Conservation (phyloP, 192 early-diverging fungal genomes). For the Coemansia sp. region DNA sequence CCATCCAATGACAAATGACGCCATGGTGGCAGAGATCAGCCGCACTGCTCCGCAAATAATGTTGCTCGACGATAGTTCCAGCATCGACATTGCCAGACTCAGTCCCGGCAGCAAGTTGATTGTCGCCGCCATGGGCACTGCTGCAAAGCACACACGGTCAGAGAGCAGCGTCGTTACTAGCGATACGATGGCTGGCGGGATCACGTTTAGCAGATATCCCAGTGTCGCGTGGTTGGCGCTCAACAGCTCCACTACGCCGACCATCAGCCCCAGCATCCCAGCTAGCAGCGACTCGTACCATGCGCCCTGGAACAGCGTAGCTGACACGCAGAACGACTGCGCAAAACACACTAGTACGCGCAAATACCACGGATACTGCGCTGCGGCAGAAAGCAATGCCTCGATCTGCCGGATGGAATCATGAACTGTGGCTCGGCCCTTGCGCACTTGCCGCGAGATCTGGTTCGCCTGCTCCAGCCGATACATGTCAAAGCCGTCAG, state of each 20-base stretch:
- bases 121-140: slow-evolving; percentile 60
- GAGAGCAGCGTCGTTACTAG: slow-evolving; percentile 60
- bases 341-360: slow-evolving; percentile 57
- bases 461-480: slow-evolving; percentile 63
- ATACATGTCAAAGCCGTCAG: slow-evolving; percentile 65
- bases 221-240: slow-evolving; percentile 54
- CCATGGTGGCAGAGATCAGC: slow-evolving; percentile 75
- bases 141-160: slow-evolving; percentile 60
- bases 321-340: slow-evolving; percentile 59
- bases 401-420: slow-evolving; percentile 64
- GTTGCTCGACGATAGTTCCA: slow-evolving; percentile 83
- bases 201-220: slow-evolving; percentile 65
- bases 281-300: slow-evolving; percentile 63
- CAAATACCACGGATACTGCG: slow-evolving; percentile 57
- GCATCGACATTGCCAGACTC: slow-evolving; percentile 72
- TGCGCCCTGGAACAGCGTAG: slow-evolving; percentile 64
- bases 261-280: slow-evolving; percentile 49
- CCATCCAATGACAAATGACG: slow-evolving; percentile 72
- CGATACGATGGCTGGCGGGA: slow-evolving; percentile 58
- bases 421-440: slow-evolving; percentile 59
- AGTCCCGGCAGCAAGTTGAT: slow-evolving; percentile 72
- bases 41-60: slow-evolving; percentile 81
- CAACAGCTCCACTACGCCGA: slow-evolving; percentile 59
- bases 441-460: slow-evolving; percentile 61
- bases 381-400: slow-evolving; percentile 44